Percentiles rank a stretch among this genome's conserved stretches.
phyloP scores from a whole-genome alignment of 2,329 filamentous ascomycete genomes.

The Sclerotinia trifoliorum region DNA sequence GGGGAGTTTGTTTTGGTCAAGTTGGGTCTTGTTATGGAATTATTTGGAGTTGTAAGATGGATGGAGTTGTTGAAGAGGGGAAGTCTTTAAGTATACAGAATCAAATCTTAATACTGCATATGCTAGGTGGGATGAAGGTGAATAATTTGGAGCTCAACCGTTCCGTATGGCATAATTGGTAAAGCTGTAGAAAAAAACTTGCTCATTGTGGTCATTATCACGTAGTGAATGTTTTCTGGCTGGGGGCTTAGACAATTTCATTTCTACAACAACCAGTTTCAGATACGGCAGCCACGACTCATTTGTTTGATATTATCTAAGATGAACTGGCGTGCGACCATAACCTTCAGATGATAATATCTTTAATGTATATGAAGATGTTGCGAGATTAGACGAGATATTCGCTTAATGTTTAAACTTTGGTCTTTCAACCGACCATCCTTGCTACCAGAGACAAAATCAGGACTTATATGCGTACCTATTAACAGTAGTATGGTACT shows the following conservation, averaged over 20 bases:
- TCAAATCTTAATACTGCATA: not conserved
- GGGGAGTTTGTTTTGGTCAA: not conserved
- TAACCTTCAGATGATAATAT: not conserved
- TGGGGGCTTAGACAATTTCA: not conserved
- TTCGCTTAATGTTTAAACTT: slow-evolving; percentile 3
- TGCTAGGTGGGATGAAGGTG: not conserved
- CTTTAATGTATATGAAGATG: not conserved
- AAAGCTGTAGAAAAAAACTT: not conserved
- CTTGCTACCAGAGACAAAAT: not conserved
- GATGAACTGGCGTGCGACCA: not conserved
- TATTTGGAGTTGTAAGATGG: not conserved
- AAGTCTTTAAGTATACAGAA: not conserved
- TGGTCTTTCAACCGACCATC: not conserved
- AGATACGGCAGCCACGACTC: not conserved
- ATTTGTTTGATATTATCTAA: not conserved
- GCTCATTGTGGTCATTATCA: not conserved
- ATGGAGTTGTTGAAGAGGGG: not conserved
- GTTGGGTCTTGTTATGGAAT: not conserved
- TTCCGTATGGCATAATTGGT: not conserved
- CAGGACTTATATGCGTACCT: not conserved
- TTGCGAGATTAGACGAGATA: slow-evolving; percentile 5
- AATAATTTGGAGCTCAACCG: not conserved
- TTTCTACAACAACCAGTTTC: not conserved
- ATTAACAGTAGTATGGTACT: not conserved
- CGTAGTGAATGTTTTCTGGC: not conserved